These are phyloP conservation scores for Beauveria medogensis DNA, from an alignment of 2,329 filamentous ascomycete species.

Conservation along the genomic window DNA sequence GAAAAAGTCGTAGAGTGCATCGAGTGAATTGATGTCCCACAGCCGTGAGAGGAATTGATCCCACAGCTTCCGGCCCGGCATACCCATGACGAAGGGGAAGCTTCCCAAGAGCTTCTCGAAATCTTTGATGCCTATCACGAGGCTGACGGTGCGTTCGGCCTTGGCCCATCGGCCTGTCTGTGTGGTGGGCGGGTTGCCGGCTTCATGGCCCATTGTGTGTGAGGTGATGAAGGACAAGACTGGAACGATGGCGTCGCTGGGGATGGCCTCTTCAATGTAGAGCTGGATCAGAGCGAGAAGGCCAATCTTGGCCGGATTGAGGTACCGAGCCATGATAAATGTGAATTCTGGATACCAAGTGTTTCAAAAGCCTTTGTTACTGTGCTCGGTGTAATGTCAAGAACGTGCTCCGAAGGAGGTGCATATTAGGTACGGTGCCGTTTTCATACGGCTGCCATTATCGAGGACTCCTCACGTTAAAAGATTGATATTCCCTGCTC, in stretches of 20 bases:
- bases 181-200: constrained; percentile 21
- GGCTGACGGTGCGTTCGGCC: constrained; percentile 41
- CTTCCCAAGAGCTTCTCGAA: constrained; percentile 51
- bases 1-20: constrained; percentile 74
- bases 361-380: neutral
- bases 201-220: constrained; percentile 50
- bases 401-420: neutral
- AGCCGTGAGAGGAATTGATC: constrained; percentile 74
- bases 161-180: constrained; percentile 34
- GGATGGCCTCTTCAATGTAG: constrained; percentile 65
- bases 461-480: too few species aligned
- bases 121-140: constrained; percentile 47
- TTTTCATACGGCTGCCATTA: neutral
- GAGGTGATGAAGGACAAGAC: constrained; percentile 73
- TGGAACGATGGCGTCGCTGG: constrained; percentile 61
- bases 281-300: constrained; percentile 73
- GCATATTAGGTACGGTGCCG: neutral
- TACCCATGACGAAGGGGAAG: constrained; percentile 42
- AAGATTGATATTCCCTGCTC: neutral
- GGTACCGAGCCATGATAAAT: constrained; percentile 65
- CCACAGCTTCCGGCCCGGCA: constrained; percentile 78
- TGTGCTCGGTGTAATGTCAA: neutral
- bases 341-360: neutral
- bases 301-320: constrained; percentile 83
- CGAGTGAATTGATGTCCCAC: constrained; percentile 76